These are phyloP conservation scores for Chlorella vulgaris DNA, from an alignment of 139 green algal species.

Conservation along the genomic window DNA sequence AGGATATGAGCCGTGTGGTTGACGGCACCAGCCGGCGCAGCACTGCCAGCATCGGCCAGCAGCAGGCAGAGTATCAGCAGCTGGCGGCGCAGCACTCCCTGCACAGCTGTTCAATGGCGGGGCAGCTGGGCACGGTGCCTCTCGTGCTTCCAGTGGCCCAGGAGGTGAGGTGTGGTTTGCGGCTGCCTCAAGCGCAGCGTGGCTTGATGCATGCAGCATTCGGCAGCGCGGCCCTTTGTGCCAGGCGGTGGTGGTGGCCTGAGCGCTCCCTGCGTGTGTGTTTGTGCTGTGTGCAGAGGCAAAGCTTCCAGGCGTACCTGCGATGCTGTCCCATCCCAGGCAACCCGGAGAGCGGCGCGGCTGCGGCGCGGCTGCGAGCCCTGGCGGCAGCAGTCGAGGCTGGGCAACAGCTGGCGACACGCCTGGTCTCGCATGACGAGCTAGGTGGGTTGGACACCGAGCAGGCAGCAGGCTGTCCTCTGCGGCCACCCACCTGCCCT, in stretches of 20 bases:
- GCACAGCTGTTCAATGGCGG: background rate
- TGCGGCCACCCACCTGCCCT: background rate
- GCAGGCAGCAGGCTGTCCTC: background rate
- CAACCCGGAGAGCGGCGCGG: background rate
- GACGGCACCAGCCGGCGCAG: slow-evolving; percentile 3
- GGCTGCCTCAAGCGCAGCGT: no score
- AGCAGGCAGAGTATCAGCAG: background rate
- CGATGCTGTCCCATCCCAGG: background rate
- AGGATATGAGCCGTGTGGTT: background rate
- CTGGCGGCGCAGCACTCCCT: background rate
- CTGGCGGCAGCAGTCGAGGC: background rate
- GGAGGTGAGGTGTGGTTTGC: no score
- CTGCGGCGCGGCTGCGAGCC: background rate
- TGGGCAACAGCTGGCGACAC: background rate
- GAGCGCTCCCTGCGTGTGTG: no score
- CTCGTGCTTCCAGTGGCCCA: background rate
- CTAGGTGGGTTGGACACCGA: background rate
- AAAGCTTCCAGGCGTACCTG: background rate
- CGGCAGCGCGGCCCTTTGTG: no score
- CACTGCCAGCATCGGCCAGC: background rate
- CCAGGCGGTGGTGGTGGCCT: no score
- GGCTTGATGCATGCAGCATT: no score
- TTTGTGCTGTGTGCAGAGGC: no score
- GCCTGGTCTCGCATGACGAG: background rate
- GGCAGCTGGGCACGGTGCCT: background rate